A percentile compares a stretch with the other conserved stretches of the same genome.
These are phyloP conservation scores for Leccinum arenicola DNA, from an alignment of 768 basidiomycete species.

Conservation along the genomic window DNA sequence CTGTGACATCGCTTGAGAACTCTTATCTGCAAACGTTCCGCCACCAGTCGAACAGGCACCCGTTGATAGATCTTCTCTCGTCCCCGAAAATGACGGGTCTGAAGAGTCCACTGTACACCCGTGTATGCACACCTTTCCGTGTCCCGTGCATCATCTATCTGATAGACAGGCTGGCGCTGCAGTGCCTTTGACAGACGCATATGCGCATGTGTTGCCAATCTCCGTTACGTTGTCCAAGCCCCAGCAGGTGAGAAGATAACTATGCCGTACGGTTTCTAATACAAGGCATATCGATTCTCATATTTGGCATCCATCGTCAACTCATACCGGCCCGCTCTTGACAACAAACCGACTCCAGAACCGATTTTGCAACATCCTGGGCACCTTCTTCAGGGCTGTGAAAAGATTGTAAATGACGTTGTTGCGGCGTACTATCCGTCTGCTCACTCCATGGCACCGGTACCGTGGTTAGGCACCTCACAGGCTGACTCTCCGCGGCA, in stretches of 20 bases:
- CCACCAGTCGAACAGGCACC: slow-evolving; percentile 16
- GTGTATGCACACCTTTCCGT: slow-evolving; percentile 4
- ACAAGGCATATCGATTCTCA: slow-evolving; percentile 23
- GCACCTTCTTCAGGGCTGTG: slow-evolving; percentile 17
- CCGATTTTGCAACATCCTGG: slow-evolving; percentile 2
- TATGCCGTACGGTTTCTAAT: slow-evolving; percentile 25
- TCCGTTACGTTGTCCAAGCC: not conserved
- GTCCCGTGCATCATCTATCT: slow-evolving; percentile 1
- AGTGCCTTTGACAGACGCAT: slow-evolving; percentile 1
- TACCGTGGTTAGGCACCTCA: slow-evolving; percentile 15
- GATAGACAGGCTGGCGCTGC: slow-evolving; percentile 1
- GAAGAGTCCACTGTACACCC: slow-evolving; percentile 1
- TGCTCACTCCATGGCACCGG: slow-evolving; percentile 27
- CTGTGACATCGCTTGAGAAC: slow-evolving; percentile 2
- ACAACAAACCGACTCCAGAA: slow-evolving; percentile 5
- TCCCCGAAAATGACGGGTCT: slow-evolving; percentile 7
- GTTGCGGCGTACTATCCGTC: not conserved
- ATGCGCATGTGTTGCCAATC: slow-evolving; percentile 1
- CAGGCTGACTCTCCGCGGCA: slow-evolving; percentile 17
- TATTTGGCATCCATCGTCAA: slow-evolving; percentile 19
- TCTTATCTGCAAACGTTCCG: slow-evolving; percentile 10
- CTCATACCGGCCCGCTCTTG: slow-evolving; percentile 15
- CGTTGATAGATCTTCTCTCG: slow-evolving; percentile 5
- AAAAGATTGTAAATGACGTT: slow-evolving; percentile 18
- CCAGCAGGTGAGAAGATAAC: slow-evolving; percentile 11